Conservation (phyloP, 164 flowering plant species). For the Vitis rupestris region DNA sequence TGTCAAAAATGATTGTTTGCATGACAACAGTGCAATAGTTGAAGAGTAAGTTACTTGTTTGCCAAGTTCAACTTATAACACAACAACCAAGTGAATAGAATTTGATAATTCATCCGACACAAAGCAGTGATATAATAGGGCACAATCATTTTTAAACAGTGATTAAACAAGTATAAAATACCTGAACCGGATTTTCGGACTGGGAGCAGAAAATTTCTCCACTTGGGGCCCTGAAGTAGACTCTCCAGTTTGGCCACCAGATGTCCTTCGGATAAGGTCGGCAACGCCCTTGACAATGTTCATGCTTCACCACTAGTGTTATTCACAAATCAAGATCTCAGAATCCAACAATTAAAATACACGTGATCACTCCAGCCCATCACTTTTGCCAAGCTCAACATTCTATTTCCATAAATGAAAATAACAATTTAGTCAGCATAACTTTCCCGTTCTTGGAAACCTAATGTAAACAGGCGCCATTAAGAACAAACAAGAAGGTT, state of each 20-base stretch:
- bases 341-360: neutral
- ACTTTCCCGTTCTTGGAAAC: neutral
- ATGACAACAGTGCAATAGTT: no score
- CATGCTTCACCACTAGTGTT: conserved; percentile 46
- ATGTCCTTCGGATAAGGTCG: conserved; percentile 86
- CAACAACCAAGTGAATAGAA: no score
- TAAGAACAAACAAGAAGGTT: neutral
- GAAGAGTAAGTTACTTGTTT: no score
- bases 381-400: conserved; percentile 6
- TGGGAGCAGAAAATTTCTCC: conserved; percentile 59
- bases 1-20: no score
- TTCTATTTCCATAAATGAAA: conserved; percentile 1
- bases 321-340: conserved; percentile 17
- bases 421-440: conserved; percentile 3
- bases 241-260: conserved; percentile 62
- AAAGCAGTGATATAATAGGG: neutral
- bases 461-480: neutral
- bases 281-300: conserved; percentile 96
- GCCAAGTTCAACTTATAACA: no score
- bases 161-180: conserved; percentile 15
- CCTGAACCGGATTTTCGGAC: conserved; percentile 75
- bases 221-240: conserved; percentile 37
- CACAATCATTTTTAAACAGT: neutral
- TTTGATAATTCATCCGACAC: no score
- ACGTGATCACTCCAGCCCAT: conserved; percentile 11